A percentile compares a stretch with the other conserved stretches of the same genome.
phyloP scores from a whole-genome alignment of 306 rosid genomes.

The Acacia confusa region DNA sequence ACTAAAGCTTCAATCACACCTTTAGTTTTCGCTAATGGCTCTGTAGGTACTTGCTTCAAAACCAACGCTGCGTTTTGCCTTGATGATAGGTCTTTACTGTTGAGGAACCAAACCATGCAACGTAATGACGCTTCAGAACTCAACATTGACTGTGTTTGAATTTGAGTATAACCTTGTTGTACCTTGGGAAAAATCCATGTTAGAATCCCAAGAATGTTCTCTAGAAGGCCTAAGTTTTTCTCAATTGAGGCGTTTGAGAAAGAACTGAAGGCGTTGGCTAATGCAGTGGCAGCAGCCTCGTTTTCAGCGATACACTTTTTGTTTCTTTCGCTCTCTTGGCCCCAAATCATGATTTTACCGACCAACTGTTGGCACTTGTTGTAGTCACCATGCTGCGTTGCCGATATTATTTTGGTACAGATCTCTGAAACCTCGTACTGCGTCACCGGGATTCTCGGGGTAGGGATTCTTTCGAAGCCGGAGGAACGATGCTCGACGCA shows the following conservation, averaged over 20 bases:
- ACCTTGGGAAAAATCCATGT: constrained; percentile 51
- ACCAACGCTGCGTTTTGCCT: constrained; percentile 62
- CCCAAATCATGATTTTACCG: constrained; percentile 59
- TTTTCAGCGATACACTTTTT: constrained; percentile 41
- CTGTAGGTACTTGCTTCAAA: constrained; percentile 44
- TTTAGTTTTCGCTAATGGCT: constrained; percentile 42
- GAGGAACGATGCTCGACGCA: constrained; percentile 59
- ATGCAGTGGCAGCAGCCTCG: constrained; percentile 31
- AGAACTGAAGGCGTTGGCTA: constrained; percentile 47
- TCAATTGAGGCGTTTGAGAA: constrained; percentile 47
- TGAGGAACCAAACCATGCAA: constrained; percentile 51
- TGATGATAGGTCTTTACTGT: constrained; percentile 58
- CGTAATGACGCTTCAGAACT: constrained; percentile 44
- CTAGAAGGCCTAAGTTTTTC: constrained; percentile 41
- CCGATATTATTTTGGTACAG: constrained; percentile 34
- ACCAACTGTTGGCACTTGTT: constrained; percentile 54
- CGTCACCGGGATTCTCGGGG: constrained; percentile 58
- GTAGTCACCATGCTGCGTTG: constrained; percentile 33
- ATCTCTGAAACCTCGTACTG: constrained; percentile 40
- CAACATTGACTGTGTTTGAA: constrained; percentile 19
- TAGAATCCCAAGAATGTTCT: constrained; percentile 51
- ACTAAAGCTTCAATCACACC: constrained; percentile 60
- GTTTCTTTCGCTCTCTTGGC: constrained; percentile 75
- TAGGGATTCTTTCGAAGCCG: constrained; percentile 79
- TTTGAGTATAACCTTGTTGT: constrained; percentile 22